Evolutionary conservation across 805 yeast genomes (phyloP).

Genomic region (Saccharomycopsis oosterbeekiorum): DNA sequence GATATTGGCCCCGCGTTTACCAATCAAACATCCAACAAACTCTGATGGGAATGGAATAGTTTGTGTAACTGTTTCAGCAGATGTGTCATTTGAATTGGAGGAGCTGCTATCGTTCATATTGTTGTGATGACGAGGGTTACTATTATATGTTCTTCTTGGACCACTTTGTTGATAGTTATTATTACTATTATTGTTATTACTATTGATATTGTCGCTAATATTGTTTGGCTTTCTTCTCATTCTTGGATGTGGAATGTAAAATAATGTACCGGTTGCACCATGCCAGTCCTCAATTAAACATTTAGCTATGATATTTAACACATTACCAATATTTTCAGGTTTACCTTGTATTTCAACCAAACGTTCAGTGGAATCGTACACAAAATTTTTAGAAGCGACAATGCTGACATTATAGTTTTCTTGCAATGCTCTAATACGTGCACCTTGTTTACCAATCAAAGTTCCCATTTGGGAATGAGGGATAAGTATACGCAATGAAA

Average conservation of each 20-base stretch:
- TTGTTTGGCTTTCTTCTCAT: constrained; percentile 1
- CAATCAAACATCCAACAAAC: constrained; percentile 83
- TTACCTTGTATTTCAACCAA: constrained; percentile 80
- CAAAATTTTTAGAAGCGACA: constrained; percentile 78
- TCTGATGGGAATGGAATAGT: constrained; percentile 60
- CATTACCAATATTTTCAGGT: constrained; percentile 48
- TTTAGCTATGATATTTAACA: constrained; percentile 50
- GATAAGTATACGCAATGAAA: constrained; percentile 57
- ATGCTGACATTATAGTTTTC: constrained; percentile 60
- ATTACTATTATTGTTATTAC: constrained; percentile 11
- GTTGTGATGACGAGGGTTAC: constrained; percentile 9
- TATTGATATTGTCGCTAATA: background rate
- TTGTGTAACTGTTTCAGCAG: constrained; percentile 25
- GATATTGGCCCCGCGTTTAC: constrained; percentile 76
- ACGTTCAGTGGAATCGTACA: constrained; percentile 76
- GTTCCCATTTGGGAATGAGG: constrained; percentile 86
- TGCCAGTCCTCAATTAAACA: constrained; percentile 70
- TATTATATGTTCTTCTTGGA: constrained; percentile 7
- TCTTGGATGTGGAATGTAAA: constrained; percentile 43
- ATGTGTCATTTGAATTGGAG: constrained; percentile 1
- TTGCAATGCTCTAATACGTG: constrained; percentile 70
- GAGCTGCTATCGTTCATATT: constrained; percentile 6
- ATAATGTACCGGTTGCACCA: constrained; percentile 51
- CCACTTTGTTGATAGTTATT: constrained; percentile 4
- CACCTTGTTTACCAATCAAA: constrained; percentile 76